phyloP scores from a whole-genome alignment of 352 stramenopile genomes.

The Phytophthora pini region DNA sequence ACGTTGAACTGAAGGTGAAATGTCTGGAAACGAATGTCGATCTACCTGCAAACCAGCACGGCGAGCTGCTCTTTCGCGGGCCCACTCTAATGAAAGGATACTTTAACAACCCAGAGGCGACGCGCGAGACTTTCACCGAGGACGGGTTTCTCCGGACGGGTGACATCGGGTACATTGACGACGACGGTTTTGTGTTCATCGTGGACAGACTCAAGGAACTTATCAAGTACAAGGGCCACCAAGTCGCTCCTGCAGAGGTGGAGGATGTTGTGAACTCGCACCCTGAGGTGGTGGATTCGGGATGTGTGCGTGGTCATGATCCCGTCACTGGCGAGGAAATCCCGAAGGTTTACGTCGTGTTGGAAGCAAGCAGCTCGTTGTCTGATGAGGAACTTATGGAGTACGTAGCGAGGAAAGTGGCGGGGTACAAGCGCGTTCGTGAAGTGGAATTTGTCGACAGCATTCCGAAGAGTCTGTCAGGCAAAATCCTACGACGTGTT shows the following conservation, averaged over 20 bases:
- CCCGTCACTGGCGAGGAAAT: constrained; percentile 76
- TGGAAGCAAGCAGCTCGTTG: constrained; percentile 47
- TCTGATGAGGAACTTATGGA: constrained; percentile 43
- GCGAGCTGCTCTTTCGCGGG: constrained; percentile 86
- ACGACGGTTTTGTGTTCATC: constrained; percentile 91
- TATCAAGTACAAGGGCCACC: constrained; percentile 95
- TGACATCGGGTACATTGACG: constrained; percentile 91
- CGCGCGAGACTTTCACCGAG: constrained; percentile 62
- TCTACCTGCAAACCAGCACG: constrained; percentile 39
- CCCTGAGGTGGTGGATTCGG: constrained; percentile 73
- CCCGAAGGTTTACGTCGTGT: constrained; percentile 88
- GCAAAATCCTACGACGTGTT: constrained; percentile 90
- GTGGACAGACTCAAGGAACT: constrained; percentile 93
- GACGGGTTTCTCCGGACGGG: constrained; percentile 87
- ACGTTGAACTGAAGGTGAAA: constrained; percentile 60
- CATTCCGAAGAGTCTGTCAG: constrained; percentile 90
- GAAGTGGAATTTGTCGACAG: constrained; percentile 86
- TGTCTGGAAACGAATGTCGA: constrained; percentile 49
- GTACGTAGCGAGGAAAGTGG: constrained; percentile 84
- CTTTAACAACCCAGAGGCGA: constrained; percentile 84
- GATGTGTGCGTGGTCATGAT: constrained; percentile 62
- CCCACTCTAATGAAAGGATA: constrained; percentile 94
- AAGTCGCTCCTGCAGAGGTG: constrained; percentile 90
- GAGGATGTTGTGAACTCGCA: constrained; percentile 89
- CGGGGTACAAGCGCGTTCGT: constrained; percentile 88